A percentile compares a stretch with the other conserved stretches of the same genome.
Evolutionary conservation across 306 rosid species (phyloP).

Genomic region (Vigna mungo): DNA sequence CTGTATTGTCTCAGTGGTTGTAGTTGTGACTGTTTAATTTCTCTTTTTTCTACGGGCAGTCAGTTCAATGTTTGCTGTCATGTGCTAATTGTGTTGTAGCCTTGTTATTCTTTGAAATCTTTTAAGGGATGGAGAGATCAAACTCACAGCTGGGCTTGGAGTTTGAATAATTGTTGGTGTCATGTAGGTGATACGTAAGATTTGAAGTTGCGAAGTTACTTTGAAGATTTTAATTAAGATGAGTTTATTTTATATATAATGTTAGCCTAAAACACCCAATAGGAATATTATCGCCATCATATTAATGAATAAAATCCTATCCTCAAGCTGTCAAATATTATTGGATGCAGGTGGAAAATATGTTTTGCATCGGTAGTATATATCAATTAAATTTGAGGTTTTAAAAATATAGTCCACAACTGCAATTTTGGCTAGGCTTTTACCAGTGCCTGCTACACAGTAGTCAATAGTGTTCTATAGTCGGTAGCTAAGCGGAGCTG

Average conservation of each 20-base stretch:
- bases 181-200: slow-evolving; percentile 1
- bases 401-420: background rate
- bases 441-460: background rate
- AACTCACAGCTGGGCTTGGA: background rate
- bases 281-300: background rate
- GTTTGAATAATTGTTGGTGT: slow-evolving; percentile 1
- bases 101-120: slow-evolving; percentile 19
- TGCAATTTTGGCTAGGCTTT: background rate
- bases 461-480: background rate
- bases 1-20: background rate
- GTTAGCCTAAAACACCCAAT: background rate
- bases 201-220: slow-evolving; percentile 17
- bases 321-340: background rate
- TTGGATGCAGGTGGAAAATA: background rate
- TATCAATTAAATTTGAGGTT: background rate
- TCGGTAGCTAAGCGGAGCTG: background rate
- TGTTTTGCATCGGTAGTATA: background rate
- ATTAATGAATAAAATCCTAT: background rate
- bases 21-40: background rate
- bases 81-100: background rate
- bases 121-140: background rate
- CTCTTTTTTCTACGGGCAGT: background rate
- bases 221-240: background rate
- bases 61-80: background rate
- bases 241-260: background rate